Base-by-base conservation (phyloP, 148 eudicot genomes). In the Vaccinium darrowii region DNA sequence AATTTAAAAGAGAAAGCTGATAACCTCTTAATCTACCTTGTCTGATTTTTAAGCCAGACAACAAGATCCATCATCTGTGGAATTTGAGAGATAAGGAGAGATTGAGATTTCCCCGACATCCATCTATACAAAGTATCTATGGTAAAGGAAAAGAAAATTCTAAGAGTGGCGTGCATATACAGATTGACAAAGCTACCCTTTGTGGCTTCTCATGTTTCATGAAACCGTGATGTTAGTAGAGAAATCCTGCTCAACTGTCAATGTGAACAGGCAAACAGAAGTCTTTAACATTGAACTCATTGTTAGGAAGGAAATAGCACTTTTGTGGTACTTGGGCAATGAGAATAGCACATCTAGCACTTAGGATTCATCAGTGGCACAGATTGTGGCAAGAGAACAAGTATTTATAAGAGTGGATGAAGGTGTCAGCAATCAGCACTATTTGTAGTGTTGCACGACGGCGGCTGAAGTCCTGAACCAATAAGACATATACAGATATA, bases 261-360 rank as follows among this genome's bases (percentile, higher is more conserved):
- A 25, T 21, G 27, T 21, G 23, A 30, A 63, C 25, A 19, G 11
- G 71, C 23, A 63, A 63, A n/a, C n/a, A 6, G 75, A 71, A 25
- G 27, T 30, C 43, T 9, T 71, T 71, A 25, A 11, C 76, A 14
- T 71, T 11, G 76, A 27, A 43, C 43, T 11, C 5, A 30, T 9
- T 71, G 15, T 33, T 33, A 27, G 39, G 43, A 71, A 11, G 76
- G 18, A 71, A 71, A 33, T 10, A 27, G 76, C 49, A 71, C 47
- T 33, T 71, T 30, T 14, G 5, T 71, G 47, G 18, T 71, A 71
- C 30, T 67, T 30, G 76, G 76, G 47, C 18, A 14, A 47, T 71
- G 76, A 71, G 76, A 71, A 71, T 16, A 30, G 1, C 76, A 73
- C 21, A 73, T 73, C n/a, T 73, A 30, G 76, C 76, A 73, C 43